Percentiles rank a stretch among this genome's conserved stretches.
Conservation (phyloP, 345 rosid species). For the Citrus reticulata region DNA sequence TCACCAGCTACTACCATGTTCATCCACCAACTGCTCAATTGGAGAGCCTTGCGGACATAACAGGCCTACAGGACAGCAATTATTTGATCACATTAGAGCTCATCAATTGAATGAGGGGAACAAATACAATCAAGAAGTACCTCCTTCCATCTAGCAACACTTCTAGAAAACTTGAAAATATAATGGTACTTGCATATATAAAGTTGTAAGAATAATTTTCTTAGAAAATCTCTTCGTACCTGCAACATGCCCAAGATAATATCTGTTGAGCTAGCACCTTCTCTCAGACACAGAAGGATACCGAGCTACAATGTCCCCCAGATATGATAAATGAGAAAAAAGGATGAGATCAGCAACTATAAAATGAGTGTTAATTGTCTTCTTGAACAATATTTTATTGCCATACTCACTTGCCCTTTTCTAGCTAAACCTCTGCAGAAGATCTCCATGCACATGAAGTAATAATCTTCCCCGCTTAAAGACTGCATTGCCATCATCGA, state of each 20-base stretch:
- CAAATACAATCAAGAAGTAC: background rate
- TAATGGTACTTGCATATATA: background rate
- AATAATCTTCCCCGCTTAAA: slow-evolving; percentile 36
- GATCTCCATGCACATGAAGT: slow-evolving; percentile 50
- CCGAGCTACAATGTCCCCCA: slow-evolving; percentile 33
- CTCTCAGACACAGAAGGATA: slow-evolving; percentile 49
- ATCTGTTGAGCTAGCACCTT: slow-evolving; percentile 52
- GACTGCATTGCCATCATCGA: slow-evolving; percentile 47
- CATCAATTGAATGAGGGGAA: background rate
- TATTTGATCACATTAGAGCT: background rate
- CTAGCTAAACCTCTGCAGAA: slow-evolving; percentile 19
- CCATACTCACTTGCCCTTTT: slow-evolving; percentile 28
- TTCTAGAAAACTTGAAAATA: background rate
- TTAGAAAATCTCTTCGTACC: slow-evolving; percentile 27
- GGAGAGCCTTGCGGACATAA: slow-evolving; percentile 42
- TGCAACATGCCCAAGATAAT: slow-evolving; percentile 49
- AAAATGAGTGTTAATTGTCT: background rate
- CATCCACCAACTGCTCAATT: slow-evolving; percentile 28
- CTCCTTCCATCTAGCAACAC: background rate
- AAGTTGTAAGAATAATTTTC: background rate
- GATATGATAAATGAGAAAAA: background rate
- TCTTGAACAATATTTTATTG: background rate
- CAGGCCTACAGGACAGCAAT: slow-evolving; percentile 39
- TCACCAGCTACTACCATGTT: slow-evolving; percentile 12
- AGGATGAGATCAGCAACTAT: slow-evolving; percentile 1